Evolutionary conservation across 1,284 basidiomycete genomes (phyloP).

Genomic region (Leccinum fallax): DNA sequence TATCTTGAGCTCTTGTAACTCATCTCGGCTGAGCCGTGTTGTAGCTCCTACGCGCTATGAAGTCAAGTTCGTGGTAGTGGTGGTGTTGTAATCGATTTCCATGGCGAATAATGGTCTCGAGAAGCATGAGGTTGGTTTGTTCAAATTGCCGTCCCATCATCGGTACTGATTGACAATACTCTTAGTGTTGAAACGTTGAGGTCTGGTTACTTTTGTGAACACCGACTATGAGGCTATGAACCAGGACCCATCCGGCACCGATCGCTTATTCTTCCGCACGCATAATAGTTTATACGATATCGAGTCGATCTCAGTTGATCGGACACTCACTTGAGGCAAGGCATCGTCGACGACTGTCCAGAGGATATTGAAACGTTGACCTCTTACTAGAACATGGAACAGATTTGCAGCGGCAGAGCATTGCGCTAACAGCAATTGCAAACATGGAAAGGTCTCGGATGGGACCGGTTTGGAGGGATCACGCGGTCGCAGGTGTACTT

Average conservation of each 20-base stretch:
- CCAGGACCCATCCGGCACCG: neutral
- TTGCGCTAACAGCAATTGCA: neutral
- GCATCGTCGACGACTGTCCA: neutral
- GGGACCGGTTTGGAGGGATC: neutral
- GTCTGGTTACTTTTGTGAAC: constrained; percentile 5
- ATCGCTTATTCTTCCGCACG: neutral
- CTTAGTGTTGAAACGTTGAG: too few species aligned
- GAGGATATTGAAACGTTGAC: constrained; percentile 3
- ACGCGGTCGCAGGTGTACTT: neutral
- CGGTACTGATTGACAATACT: neutral
- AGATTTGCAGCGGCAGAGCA: neutral
- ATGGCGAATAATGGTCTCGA: neutral
- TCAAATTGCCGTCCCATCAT: neutral
- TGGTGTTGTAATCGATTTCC: neutral
- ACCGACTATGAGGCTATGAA: neutral
- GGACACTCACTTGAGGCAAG: neutral
- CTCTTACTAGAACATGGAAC: neutral
- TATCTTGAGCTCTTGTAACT: neutral
- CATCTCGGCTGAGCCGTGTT: neutral
- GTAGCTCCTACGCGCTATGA: neutral
- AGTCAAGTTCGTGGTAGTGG: neutral
- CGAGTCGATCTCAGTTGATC: constrained; percentile 9
- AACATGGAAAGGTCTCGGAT: neutral
- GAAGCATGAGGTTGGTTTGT: neutral
- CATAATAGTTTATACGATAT: neutral